These are phyloP conservation scores for Crataegus laevigata DNA, from an alignment of 306 rosid genomes.

Conservation along the genomic window DNA sequence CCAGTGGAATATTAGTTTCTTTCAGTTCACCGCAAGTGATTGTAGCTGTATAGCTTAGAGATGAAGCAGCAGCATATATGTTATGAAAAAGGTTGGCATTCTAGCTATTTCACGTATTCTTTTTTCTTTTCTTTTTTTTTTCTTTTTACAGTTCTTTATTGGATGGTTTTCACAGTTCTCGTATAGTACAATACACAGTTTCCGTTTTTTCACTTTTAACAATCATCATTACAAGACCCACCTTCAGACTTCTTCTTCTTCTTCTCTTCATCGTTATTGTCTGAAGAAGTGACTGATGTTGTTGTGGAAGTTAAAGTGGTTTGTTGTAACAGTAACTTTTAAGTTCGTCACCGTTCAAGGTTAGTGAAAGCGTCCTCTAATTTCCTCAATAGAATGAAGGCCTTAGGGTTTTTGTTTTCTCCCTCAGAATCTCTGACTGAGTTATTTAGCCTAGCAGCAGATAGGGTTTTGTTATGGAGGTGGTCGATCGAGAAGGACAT, in stretches of 20 bases:
- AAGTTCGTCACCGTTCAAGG: neutral
- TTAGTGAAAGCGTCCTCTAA: neutral
- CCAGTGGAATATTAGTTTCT: neutral
- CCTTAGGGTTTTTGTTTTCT: neutral
- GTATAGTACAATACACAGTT: neutral
- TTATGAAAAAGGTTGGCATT: slow-evolving; percentile 2
- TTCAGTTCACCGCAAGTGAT: slow-evolving; percentile 8
- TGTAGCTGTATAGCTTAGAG: slow-evolving; percentile 37
- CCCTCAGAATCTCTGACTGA: slow-evolving; percentile 18
- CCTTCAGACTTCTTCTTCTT: neutral
- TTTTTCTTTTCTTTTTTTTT: slow-evolving; percentile 2
- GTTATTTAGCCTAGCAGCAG: neutral
- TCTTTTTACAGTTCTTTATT: neutral
- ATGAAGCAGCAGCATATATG: slow-evolving; percentile 35
- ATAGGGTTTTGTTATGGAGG: slow-evolving; percentile 34
- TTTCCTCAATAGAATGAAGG: neutral
- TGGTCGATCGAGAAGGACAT: slow-evolving; percentile 38
- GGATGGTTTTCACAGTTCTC: neutral
- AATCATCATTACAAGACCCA: neutral
- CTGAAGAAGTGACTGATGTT: neutral
- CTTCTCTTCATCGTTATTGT: neutral
- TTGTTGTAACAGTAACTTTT: neutral
- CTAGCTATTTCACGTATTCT: slow-evolving; percentile 10
- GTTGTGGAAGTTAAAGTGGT: neutral
- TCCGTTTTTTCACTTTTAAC: too few relatives aligned